phyloP scores from a whole-genome alignment of 768 basidiomycete species.

The Podaxis sp. region DNA sequence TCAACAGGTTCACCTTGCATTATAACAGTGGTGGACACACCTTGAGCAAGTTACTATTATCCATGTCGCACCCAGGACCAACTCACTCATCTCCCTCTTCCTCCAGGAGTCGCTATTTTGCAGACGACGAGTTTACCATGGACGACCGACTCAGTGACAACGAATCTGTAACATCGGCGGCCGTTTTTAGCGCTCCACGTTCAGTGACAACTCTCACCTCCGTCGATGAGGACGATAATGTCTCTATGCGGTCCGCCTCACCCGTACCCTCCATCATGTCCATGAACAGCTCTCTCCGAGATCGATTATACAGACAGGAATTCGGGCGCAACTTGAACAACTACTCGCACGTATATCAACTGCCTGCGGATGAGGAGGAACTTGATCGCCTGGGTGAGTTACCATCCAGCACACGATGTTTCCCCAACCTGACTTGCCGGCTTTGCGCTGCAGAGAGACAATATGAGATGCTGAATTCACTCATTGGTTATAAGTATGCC shows the following conservation, averaged over 20 bases:
- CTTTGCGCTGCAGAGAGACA: conserved; percentile 50
- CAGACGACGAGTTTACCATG: conserved; percentile 7
- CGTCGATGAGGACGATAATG: conserved; percentile 28
- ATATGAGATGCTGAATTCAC: conserved; percentile 56
- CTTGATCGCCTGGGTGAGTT: conserved; percentile 59
- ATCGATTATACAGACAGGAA: conserved; percentile 56
- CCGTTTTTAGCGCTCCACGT: conserved; percentile 1
- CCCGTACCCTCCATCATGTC: conserved; percentile 69
- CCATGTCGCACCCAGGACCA: not conserved
- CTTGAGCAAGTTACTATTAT: not conserved
- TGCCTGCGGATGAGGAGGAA: conserved; percentile 80
- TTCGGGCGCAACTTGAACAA: conserved; percentile 70
- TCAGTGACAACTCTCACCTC: conserved; percentile 2
- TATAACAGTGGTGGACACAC: conserved; percentile 4
- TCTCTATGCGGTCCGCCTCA: conserved; percentile 59
- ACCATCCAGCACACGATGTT: not conserved
- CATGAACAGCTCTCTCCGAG: conserved; percentile 58
- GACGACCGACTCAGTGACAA: conserved; percentile 2
- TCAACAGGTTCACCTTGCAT: not conserved
- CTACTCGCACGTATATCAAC: conserved; percentile 72
- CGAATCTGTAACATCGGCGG: conserved; percentile 4
- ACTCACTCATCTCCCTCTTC: not conserved
- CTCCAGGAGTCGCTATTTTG: not conserved
- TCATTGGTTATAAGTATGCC: conserved; percentile 63
- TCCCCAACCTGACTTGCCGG: not conserved